Conservation (phyloP, 2,329 filamentous ascomycete species). For the Botryotinia globosa region DNA sequence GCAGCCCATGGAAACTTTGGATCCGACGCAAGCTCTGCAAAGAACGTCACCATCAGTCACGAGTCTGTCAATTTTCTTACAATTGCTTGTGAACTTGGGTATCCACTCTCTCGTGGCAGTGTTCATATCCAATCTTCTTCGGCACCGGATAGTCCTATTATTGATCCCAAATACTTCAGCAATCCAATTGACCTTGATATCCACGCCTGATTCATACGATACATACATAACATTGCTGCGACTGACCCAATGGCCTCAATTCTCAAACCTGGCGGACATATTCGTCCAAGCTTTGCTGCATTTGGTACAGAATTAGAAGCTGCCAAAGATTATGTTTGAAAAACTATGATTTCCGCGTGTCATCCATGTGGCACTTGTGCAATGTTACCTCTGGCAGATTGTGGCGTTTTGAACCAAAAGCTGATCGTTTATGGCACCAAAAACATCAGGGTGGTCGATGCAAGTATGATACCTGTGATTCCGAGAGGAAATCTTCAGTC, state of each 20-base stretch:
- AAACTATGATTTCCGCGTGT: conserved; percentile 2
- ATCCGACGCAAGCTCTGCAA: neutral
- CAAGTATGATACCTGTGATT: conserved; percentile 28
- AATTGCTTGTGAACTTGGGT: conserved; percentile 46
- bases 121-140: conserved; percentile 42
- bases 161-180: conserved; percentile 44
- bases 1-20: neutral
- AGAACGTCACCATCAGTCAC: neutral
- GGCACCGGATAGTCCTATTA: conserved; percentile 37
- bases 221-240: conserved; percentile 37
- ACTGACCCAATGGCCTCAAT: conserved; percentile 36
- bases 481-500: conserved; percentile 22
- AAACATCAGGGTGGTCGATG: conserved; percentile 27
- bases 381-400: conserved; percentile 24
- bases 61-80: conserved; percentile 50
- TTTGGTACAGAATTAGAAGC: conserved; percentile 3
- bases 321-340: conserved; percentile 5
- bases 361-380: conserved; percentile 27
- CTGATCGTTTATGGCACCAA: conserved; percentile 26
- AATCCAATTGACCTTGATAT: conserved; percentile 45
- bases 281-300: neutral
- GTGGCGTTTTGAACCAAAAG: conserved; percentile 25
- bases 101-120: conserved; percentile 44
- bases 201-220: conserved; percentile 40
- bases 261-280: conserved; percentile 32